These are phyloP conservation scores for Neurospora tetrasperma DNA, from an alignment of 495 filamentous ascomycete species.

Conservation along the genomic window DNA sequence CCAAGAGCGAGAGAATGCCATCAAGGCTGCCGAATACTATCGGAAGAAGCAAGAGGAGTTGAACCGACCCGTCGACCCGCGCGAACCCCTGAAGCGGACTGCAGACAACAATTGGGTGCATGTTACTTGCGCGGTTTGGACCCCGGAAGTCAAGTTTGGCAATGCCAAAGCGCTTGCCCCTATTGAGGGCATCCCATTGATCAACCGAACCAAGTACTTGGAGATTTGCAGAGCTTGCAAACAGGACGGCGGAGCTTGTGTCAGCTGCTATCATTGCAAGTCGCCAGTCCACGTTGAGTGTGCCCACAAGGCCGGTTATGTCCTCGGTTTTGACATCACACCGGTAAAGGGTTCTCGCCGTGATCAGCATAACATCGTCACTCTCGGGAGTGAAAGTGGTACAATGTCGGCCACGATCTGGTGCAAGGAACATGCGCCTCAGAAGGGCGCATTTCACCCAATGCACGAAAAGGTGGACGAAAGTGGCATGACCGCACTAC, in stretches of 20 bases:
- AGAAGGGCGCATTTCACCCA: conserved; percentile 60
- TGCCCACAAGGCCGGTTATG: conserved; percentile 72
- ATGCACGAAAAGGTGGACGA: conserved; percentile 64
- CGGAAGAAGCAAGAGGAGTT: conserved; percentile 69
- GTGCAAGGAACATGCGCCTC: conserved; percentile 74
- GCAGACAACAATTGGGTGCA: conserved; percentile 98
- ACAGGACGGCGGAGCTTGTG: conserved; percentile 58
- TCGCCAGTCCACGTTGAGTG: conserved; percentile 80
- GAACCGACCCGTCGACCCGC: conserved; percentile 71
- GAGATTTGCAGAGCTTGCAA: conserved; percentile 81
- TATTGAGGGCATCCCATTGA: conserved; percentile 76
- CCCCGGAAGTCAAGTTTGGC: conserved; percentile 83
- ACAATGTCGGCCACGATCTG: conserved; percentile 69
- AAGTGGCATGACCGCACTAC: conserved; percentile 58
- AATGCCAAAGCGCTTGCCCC: conserved; percentile 69
- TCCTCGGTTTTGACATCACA: conserved; percentile 79
- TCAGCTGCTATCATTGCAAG: conserved; percentile 73
- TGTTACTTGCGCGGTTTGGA: conserved; percentile 83
- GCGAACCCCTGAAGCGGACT: conserved; percentile 87
- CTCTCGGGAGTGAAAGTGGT: conserved; percentile 67
- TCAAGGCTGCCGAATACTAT: conserved; percentile 65
- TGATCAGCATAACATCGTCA: conserved; percentile 62
- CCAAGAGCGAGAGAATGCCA: conserved; percentile 67
- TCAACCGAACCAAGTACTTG: conserved; percentile 57
- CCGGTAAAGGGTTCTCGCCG: conserved; percentile 80